Evolutionary conservation across 495 filamentous ascomycete species (phyloP).

Genomic region (Pyrenopolyporus hunteri): DNA sequence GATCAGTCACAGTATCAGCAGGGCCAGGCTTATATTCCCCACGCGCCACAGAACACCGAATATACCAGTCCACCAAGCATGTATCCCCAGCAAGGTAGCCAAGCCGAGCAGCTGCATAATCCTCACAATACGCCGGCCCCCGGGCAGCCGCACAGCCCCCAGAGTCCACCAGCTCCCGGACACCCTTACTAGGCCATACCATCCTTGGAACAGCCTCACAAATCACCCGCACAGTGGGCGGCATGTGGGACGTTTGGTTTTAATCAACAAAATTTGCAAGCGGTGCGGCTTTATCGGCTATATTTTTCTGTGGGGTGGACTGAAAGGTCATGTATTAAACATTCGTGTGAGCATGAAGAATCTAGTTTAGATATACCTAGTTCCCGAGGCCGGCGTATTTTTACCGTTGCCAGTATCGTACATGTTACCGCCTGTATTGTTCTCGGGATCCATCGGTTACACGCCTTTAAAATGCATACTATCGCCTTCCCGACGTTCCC

Average conservation of each 20-base stretch:
- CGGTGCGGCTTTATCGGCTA: conserved; percentile 10
- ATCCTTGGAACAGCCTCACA: too few species aligned
- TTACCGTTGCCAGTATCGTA: neutral
- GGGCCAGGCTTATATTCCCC: conserved; percentile 29
- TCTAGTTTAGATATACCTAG: neutral
- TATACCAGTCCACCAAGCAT: conserved; percentile 30
- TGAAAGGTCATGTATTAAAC: neutral
- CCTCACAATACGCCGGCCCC: conserved; percentile 23
- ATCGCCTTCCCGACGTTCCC: too few species aligned
- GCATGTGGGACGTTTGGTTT: neutral
- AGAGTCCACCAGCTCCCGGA: conserved; percentile 17
- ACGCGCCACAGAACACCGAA: conserved; percentile 28
- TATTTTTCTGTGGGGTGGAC: neutral
- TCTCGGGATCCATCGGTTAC: neutral
- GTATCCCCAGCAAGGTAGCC: conserved; percentile 22
- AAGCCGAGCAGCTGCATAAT: conserved; percentile 12
- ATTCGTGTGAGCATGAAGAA: neutral
- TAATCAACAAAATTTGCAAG: neutral
- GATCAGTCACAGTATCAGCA: conserved; percentile 30
- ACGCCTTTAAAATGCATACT: neutral
- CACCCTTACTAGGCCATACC: conserved; percentile 22
- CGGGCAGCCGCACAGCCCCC: conserved; percentile 30
- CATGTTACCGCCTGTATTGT: neutral
- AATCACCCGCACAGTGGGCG: conserved; percentile 1
- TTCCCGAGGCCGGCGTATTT: neutral